Evolutionary conservation across 441 rosid species (phyloP).

Genomic region (Populus tomentosa): DNA sequence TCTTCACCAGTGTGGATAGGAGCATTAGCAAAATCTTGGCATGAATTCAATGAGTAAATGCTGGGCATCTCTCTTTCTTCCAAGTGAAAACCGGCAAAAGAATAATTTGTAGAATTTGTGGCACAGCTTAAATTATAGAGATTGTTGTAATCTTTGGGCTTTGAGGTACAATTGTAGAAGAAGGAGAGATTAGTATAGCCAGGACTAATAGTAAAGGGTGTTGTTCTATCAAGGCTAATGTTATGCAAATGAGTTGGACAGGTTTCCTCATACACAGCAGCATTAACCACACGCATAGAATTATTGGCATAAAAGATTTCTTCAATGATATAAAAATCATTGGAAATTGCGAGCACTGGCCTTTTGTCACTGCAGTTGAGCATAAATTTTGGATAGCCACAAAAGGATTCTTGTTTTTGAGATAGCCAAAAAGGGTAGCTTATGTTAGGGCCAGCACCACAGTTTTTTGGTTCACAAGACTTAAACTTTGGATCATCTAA

Average conservation of each 20-base stretch:
- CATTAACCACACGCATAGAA: constrained; percentile 36
- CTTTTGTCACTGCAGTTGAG: constrained; percentile 31
- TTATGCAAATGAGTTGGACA: constrained; percentile 42
- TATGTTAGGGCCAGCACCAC: constrained; percentile 40
- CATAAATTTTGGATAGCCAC: constrained; percentile 46
- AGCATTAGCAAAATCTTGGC: constrained; percentile 28
- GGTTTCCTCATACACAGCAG: constrained; percentile 26
- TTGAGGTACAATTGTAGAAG: constrained; percentile 38
- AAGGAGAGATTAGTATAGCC: constrained; percentile 28
- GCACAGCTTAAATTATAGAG: constrained; percentile 28
- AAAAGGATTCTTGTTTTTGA: constrained; percentile 28
- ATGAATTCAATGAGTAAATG: constrained; percentile 13
- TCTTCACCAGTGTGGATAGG: constrained; percentile 24
- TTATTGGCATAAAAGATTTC: constrained; percentile 31
- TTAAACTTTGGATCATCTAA: constrained; percentile 29
- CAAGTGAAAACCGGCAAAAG: constrained; percentile 34
- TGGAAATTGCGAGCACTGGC: constrained; percentile 35
- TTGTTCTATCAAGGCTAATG: constrained; percentile 34
- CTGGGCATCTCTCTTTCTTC: background rate
- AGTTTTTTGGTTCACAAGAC: constrained; percentile 41
- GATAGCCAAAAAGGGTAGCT: constrained; percentile 51
- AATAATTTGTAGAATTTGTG: constrained; percentile 18
- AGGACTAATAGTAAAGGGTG: constrained; percentile 31
- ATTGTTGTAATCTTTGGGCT: background rate
- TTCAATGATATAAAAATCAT: constrained; percentile 35